Base-by-base conservation (phyloP, 2,329 filamentous ascomycete genomes). In the Pseudocercospora macadamiae region DNA sequence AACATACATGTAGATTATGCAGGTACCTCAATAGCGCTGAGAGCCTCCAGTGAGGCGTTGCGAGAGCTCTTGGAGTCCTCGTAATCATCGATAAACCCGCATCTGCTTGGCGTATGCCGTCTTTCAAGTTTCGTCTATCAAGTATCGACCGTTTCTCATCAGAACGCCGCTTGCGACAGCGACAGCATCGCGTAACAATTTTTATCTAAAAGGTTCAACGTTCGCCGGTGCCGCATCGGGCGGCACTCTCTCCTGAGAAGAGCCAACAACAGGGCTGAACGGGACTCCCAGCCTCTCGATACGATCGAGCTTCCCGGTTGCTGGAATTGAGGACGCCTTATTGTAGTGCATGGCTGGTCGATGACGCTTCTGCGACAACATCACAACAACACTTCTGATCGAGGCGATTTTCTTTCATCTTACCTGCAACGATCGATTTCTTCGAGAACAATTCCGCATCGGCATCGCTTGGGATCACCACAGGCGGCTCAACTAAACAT, bases 341-440 rank as follows among this genome's bases (percentile, higher is more conserved):
- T 30, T 12, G 18, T 10, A 25, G 39, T 30, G 52, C 52, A 54
- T 47, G 52, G 52, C 52, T 47, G 52, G 52, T 44, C 52, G 37
- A 47, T 54, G 51, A 54, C 51, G 51, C 51, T 25, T 19, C n/a
- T 12, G 14, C 18, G 26, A 52, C 14, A 52, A 12, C 37, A 37
- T 45, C 25, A 32, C 45, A 48, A 48, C 45, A n/a, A n/a, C n/a
- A n/a, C 28, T 28, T 18, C 23, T 49, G 19, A 25, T 5, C 25
- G 14, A 49, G 10, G n/a, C n/a, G n/a, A n/a, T 34, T 36, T 30
- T 21, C 26, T n/a, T 51, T 36, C 48, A 10, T 42, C 18, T 28
- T 39, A 16, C 34, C 19, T 53, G 19, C 28, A 42, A 53, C 34
- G 21, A 39, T 25, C 18, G 7, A 26, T 36, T 42, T 34, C 32